These are phyloP conservation scores for Aureobasidium sp. DNA, from an alignment of 2,329 filamentous ascomycete genomes.

Conservation along the genomic window DNA sequence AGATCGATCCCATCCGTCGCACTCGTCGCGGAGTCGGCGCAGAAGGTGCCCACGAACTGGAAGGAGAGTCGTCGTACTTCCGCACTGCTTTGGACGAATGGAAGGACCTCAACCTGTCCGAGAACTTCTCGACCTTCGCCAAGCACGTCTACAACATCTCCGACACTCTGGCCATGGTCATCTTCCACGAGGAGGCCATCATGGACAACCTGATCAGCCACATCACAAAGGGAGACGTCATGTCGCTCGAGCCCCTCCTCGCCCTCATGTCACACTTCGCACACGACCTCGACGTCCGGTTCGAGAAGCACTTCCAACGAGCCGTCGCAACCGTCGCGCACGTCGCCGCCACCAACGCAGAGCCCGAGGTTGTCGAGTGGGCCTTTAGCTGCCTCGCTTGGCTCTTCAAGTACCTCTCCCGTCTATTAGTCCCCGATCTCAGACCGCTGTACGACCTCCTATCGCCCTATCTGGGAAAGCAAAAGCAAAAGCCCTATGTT, in stretches of 20 bases:
- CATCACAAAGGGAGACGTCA: slow-evolving; percentile 66
- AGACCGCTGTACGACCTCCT: slow-evolving; percentile 77
- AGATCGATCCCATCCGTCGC: slow-evolving; percentile 85
- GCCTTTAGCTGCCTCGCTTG: slow-evolving; percentile 90
- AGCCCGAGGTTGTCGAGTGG: slow-evolving; percentile 89
- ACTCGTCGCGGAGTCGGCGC: slow-evolving; percentile 46
- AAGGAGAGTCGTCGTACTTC: slow-evolving; percentile 78
- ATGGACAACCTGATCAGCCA: slow-evolving; percentile 67
- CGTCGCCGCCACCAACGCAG: slow-evolving; percentile 64
- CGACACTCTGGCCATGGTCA: slow-evolving; percentile 83
- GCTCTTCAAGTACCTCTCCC: slow-evolving; percentile 92
- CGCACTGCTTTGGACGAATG: slow-evolving; percentile 75
- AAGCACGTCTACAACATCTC: slow-evolving; percentile 66
- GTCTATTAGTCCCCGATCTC: slow-evolving; percentile 75
- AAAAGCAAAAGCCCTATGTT: slow-evolving; percentile 75
- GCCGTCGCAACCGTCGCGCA: slow-evolving; percentile 67
- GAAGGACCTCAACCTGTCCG: slow-evolving; percentile 83
- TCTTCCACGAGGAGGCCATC: slow-evolving; percentile 82
- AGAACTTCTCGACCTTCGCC: slow-evolving; percentile 68
- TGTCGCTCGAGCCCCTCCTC: slow-evolving; percentile 76
- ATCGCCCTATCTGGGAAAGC: slow-evolving; percentile 73
- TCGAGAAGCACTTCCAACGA: slow-evolving; percentile 77
- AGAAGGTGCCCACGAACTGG: slow-evolving; percentile 61
- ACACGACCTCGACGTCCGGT: slow-evolving; percentile 79
- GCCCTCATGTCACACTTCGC: slow-evolving; percentile 87